Percentiles rank a stretch among this genome's conserved stretches.
These are phyloP conservation scores for Xylaria sp. DNA, from an alignment of 2,329 filamentous ascomycete species.

Conservation along the genomic window DNA sequence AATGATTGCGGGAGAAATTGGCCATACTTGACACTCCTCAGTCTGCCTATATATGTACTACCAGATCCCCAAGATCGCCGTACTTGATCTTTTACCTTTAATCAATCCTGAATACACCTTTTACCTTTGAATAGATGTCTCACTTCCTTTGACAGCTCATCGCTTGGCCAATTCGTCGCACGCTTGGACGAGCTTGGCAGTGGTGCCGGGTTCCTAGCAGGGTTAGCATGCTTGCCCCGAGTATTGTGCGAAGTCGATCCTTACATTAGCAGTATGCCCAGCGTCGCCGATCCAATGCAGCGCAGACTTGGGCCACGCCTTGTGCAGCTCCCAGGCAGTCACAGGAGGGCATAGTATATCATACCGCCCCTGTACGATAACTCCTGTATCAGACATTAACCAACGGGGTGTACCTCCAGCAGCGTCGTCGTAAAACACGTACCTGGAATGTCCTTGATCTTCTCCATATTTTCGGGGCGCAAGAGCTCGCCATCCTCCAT, in stretches of 20 bases:
- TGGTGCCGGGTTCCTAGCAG: conserved; percentile 19
- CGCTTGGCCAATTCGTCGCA: conserved; percentile 26
- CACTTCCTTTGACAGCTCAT: too few relatives aligned
- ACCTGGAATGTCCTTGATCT: conserved; percentile 28
- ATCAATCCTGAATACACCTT: too few relatives aligned
- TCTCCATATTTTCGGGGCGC: conserved; percentile 21
- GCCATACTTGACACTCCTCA: too few relatives aligned
- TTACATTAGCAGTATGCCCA: conserved; percentile 21
- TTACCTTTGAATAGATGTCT: too few relatives aligned
- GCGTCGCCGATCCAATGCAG: conserved; percentile 23
- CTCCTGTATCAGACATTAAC: neutral
- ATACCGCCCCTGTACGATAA: conserved; percentile 28
- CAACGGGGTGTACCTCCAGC: neutral
- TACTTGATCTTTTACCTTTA: too few relatives aligned
- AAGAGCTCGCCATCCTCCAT: conserved; percentile 25
- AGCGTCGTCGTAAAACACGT: neutral
- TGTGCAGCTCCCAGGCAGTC: conserved; percentile 25
- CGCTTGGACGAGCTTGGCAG: conserved; percentile 20
- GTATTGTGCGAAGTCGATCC: neutral
- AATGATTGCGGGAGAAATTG: too few relatives aligned
- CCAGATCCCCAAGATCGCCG: too few relatives aligned
- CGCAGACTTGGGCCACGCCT: conserved; percentile 24
- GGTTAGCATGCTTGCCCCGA: neutral
- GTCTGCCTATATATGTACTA: too few relatives aligned
- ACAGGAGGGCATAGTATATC: conserved; percentile 22